Percentiles rank a stretch among this genome's conserved stretches.
Evolutionary conservation across 2,329 filamentous ascomycete species (phyloP).

Genomic region (Claviceps lovelessii): DNA sequence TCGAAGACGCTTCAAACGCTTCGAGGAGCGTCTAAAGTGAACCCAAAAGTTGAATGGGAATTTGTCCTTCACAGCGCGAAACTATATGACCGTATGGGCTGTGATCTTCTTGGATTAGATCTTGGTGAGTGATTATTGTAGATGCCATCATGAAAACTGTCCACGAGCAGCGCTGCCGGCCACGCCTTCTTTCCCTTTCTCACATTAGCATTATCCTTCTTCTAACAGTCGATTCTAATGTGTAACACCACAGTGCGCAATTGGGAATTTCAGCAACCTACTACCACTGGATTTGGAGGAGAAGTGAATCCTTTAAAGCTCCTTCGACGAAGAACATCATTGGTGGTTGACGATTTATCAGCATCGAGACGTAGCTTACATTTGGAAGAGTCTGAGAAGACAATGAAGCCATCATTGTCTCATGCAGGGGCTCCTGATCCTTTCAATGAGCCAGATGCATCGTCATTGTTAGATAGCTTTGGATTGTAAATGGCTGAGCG

Average conservation of each 20-base stretch:
- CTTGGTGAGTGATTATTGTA: conserved; percentile 40
- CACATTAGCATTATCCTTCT: neutral
- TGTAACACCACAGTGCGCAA: conserved; percentile 42
- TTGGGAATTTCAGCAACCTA: conserved; percentile 62
- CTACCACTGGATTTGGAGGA: conserved; percentile 23
- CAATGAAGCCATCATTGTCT: conserved; percentile 6
- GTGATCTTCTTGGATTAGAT: conserved; percentile 76
- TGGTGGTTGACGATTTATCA: conserved; percentile 66
- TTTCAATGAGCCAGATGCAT: conserved; percentile 87
- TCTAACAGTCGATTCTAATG: neutral
- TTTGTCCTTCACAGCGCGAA: conserved; percentile 78
- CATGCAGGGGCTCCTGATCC: conserved; percentile 60
- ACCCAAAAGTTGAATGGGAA: conserved; percentile 67
- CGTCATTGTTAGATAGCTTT: conserved; percentile 80
- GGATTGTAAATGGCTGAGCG: conserved; percentile 47
- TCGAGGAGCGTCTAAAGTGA: conserved; percentile 69
- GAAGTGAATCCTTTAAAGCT: conserved; percentile 52
- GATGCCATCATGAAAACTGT: neutral
- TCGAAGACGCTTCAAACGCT: conserved; percentile 71
- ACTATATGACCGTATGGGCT: conserved; percentile 82
- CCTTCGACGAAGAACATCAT: conserved; percentile 55
- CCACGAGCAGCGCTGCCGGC: neutral
- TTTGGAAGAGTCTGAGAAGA: conserved; percentile 9
- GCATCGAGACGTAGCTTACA: conserved; percentile 28
- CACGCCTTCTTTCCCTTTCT: neutral